Evolutionary conservation across 768 basidiomycete species (phyloP), one percentile per base, ranked within the genome.

Genomic region (Asterophora parasitica): DNA sequence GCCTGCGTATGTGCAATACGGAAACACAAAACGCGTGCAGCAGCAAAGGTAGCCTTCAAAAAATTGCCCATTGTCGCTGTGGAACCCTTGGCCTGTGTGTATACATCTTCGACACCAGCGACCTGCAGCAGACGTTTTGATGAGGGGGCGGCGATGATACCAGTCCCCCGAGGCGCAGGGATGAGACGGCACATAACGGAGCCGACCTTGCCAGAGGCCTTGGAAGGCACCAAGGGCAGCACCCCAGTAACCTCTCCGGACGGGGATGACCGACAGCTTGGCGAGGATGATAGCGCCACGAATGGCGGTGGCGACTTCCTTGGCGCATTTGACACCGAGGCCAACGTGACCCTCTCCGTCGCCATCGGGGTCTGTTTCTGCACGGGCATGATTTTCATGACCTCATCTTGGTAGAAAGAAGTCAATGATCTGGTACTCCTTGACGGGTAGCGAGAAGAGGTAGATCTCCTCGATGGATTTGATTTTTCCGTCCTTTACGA

Each of bases 381-480:
- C 48, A 99, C 96, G 58, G 96, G 96, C 86, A 93, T 93, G 68
- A 99, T 98, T 71, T 94, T 95, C 96, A 99, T 99, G 57, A 99
- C 96, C 70, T 96, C 93, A 60, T 94, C 96, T 81, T 99, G 96
- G 96, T 40, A 98, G 82, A 91, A 99, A 97, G 69, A 87, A 84
- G 77, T 99, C 96, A 79, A 99, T 88, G 72, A 99, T 96, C 73
- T 99, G 96, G 79, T 75, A 98, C 74, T 99, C 96, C 76, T 98
- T 99, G 72, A 99, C 89, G 52, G 95, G 94, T 55, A 99, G 88
- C 20, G 96, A 99, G 85, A 98, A 99, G 65, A 99, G 92, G 75
- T 98, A 99, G 72, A 98, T 97, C 68, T 99, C 96, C 69, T 99
- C 96, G 82, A 99, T 94, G 40, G 93, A 96, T 75, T 95, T 97